Evolutionary conservation across 805 yeast species (phyloP).

Genomic region (Saturnispora ahearnii): DNA sequence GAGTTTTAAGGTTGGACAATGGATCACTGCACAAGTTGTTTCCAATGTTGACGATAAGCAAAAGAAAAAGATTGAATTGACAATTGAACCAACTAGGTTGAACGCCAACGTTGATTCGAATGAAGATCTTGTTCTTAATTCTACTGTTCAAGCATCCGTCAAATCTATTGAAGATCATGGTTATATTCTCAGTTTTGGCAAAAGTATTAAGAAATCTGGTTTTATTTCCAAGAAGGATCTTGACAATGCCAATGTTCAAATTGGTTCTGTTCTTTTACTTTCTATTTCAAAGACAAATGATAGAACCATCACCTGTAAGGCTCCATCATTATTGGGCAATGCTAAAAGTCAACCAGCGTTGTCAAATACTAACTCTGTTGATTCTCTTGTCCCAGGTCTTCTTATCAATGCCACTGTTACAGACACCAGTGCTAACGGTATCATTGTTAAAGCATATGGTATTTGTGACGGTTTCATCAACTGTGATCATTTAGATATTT

Average conservation of each 20-base stretch:
- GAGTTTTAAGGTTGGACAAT: constrained; percentile 66
- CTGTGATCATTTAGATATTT: constrained; percentile 51
- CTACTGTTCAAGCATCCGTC: constrained; percentile 67
- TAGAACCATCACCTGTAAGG: constrained; percentile 51
- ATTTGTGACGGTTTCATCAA: constrained; percentile 63
- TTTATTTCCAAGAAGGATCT: constrained; percentile 70
- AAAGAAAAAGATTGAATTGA: constrained; percentile 58
- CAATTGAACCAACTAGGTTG: constrained; percentile 65
- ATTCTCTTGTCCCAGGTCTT: constrained; percentile 80
- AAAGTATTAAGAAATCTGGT: constrained; percentile 43
- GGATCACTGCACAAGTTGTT: constrained; percentile 75
- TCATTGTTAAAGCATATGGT: constrained; percentile 67
- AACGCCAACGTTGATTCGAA: constrained; percentile 49
- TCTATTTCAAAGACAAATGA: constrained; percentile 43
- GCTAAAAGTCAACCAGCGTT: constrained; percentile 42
- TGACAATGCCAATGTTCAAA: constrained; percentile 15
- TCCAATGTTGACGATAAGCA: constrained; percentile 32
- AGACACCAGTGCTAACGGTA: constrained; percentile 51
- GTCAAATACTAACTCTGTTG: constrained; percentile 58
- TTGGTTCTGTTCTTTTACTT: constrained; percentile 66
- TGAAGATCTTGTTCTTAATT: constrained; percentile 58
- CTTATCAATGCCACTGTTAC: constrained; percentile 65
- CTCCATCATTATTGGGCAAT: constrained; percentile 33
- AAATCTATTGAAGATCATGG: constrained; percentile 90
- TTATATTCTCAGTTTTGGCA: constrained; percentile 63